A percentile compares a stretch with the other conserved stretches of the same genome.
Conservation (phyloP, 805 yeast species). For the Dipodascopsis uninucleata region DNA sequence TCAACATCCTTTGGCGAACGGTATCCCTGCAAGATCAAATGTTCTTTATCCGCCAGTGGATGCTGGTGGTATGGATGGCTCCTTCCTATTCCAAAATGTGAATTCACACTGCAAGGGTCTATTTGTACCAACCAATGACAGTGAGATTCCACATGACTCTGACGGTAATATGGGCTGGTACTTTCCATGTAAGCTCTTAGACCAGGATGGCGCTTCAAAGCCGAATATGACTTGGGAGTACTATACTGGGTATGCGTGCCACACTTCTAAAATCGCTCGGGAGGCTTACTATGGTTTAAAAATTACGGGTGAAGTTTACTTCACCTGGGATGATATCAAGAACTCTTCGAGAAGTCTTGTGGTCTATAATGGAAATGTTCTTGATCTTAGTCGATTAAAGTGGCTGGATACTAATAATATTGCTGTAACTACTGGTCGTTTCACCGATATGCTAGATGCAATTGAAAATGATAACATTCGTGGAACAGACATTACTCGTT, state of each 20-base stretch:
- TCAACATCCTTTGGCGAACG: slow-evolving; percentile 76
- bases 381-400: slow-evolving; percentile 71
- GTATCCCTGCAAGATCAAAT: slow-evolving; percentile 66
- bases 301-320: slow-evolving; percentile 71
- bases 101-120: slow-evolving; percentile 83
- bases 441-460: slow-evolving; percentile 44
- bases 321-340: slow-evolving; percentile 82
- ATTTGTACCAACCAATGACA: slow-evolving; percentile 63
- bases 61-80: slow-evolving; percentile 85
- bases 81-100: slow-evolving; percentile 84
- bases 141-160: slow-evolving; percentile 64
- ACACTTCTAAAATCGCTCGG: slow-evolving; percentile 70
- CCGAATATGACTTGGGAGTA: slow-evolving; percentile 60
- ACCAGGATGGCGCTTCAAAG: slow-evolving; percentile 65
- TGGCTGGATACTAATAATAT: slow-evolving; percentile 73
- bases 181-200: slow-evolving; percentile 79
- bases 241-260: slow-evolving; percentile 89
- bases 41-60: slow-evolving; percentile 77
- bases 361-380: slow-evolving; percentile 84
- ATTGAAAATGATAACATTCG: slow-evolving; percentile 50
- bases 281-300: slow-evolving; percentile 57
- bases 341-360: slow-evolving; percentile 70
- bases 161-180: slow-evolving; percentile 82
- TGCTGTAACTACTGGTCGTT: slow-evolving; percentile 65
- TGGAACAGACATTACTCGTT: slow-evolving; percentile 81